Evolutionary conservation across 305 asterid species (phyloP).

Genomic region (Fraxinus angustifolia): DNA sequence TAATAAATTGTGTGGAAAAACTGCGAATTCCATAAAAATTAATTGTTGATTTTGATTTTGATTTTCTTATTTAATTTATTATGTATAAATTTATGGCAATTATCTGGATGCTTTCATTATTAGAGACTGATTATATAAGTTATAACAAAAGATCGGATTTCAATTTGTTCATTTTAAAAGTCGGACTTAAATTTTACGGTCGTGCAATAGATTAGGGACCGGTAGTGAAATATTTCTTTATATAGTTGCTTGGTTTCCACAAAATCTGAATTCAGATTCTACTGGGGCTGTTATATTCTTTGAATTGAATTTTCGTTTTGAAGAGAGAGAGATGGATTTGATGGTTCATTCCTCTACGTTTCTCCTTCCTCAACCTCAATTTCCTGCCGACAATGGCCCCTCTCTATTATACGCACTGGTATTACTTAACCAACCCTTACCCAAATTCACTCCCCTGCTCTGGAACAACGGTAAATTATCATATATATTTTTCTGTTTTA

Average conservation of each 20-base stretch:
- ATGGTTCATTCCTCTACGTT: slow-evolving; percentile 68
- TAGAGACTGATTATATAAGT: neutral
- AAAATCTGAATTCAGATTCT: neutral
- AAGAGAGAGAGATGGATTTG: slow-evolving; percentile 41
- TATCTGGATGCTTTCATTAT: no score
- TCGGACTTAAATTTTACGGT: neutral
- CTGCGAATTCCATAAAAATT: no score
- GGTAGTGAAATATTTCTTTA: neutral
- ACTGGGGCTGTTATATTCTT: neutral
- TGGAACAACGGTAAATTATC: slow-evolving; percentile 65
- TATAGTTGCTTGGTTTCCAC: neutral
- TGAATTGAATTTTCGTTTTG: neutral
- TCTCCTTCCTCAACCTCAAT: slow-evolving; percentile 44
- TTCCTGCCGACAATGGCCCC: slow-evolving; percentile 33
- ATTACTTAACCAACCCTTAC: slow-evolving; percentile 70
- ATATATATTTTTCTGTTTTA: neutral
- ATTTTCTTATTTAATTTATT: no score
- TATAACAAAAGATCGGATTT: neutral
- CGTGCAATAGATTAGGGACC: neutral
- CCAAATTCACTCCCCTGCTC: slow-evolving; percentile 72
- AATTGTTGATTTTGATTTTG: no score
- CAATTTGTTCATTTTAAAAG: neutral
- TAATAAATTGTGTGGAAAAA: no score
- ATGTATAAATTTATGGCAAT: no score
- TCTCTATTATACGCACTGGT: slow-evolving; percentile 54